Conservation (phyloP, 305 asterid species). For the Rubia occidens region DNA sequence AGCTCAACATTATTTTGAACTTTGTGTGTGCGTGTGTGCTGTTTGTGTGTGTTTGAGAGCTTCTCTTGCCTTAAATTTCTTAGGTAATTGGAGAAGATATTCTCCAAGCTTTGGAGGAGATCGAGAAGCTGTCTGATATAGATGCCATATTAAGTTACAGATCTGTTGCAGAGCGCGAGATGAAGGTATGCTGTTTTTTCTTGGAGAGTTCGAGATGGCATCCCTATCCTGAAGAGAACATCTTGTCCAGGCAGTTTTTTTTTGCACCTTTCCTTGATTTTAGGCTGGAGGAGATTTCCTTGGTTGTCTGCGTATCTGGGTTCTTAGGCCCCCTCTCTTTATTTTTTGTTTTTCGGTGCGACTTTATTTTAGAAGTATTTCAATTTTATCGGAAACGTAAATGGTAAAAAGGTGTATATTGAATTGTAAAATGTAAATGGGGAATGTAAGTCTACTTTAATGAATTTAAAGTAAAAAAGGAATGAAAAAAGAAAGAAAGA, state of each 20-base stretch:
- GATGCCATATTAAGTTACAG: constrained; percentile 80
- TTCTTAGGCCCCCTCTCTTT: background rate
- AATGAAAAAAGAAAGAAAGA: background rate
- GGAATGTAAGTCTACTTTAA: no score
- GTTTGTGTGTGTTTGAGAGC: constrained; percentile 4
- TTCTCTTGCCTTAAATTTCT: constrained; percentile 13
- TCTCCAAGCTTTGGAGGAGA: constrained; percentile 62
- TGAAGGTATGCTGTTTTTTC: constrained; percentile 43
- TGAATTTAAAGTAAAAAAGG: background rate
- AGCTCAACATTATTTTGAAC: background rate
- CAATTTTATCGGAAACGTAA: background rate
- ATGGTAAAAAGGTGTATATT: background rate
- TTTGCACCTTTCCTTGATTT: background rate
- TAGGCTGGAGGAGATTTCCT: background rate
- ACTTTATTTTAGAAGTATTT: background rate
- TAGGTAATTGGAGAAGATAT: constrained; percentile 64
- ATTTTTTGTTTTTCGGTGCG: no score
- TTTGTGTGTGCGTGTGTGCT: background rate
- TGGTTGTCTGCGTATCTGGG: background rate
- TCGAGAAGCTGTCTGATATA: constrained; percentile 79
- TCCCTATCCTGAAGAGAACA: background rate
- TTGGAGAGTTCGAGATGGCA: background rate
- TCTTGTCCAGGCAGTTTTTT: background rate
- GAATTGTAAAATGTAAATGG: background rate
- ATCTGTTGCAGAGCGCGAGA: constrained; percentile 76